phyloP scores from a whole-genome alignment of 2,329 filamentous ascomycete genomes.

The Sclerotinia borealis region DNA sequence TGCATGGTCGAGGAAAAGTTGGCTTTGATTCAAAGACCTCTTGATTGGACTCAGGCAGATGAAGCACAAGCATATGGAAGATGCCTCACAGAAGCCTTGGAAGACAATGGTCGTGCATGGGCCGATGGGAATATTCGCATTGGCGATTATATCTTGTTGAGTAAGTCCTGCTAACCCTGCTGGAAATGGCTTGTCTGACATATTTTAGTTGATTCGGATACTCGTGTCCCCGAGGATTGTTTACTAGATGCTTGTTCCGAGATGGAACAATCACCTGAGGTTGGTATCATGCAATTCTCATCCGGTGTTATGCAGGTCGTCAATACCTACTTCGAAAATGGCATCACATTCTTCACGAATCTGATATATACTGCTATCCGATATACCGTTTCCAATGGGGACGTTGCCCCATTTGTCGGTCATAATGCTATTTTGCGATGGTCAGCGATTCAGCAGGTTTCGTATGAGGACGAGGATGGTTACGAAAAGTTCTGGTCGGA shows the following conservation, averaged over 20 bases:
- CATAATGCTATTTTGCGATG: constrained; percentile 73
- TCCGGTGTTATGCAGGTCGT: constrained; percentile 77
- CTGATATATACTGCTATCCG: constrained; percentile 72
- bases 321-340: constrained; percentile 65
- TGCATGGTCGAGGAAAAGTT: constrained; percentile 67
- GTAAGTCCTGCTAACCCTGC: constrained; percentile 24
- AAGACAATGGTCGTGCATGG: constrained; percentile 65
- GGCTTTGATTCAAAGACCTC: constrained; percentile 46
- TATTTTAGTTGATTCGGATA: constrained; percentile 61
- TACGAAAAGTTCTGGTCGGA: constrained; percentile 81
- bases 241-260: constrained; percentile 74
- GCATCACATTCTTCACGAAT: constrained; percentile 67
- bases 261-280: constrained; percentile 73
- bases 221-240: constrained; percentile 70
- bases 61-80: constrained; percentile 61
- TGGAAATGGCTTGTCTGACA: constrained; percentile 14
- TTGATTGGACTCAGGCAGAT: constrained; percentile 61
- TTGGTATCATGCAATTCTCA: constrained; percentile 72
- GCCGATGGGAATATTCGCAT: constrained; percentile 81
- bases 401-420: constrained; percentile 74
- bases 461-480: constrained; percentile 62
- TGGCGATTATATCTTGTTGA: constrained; percentile 75
- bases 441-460: constrained; percentile 68
- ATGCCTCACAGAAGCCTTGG: constrained; percentile 59
- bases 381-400: constrained; percentile 70